Percentiles rank a stretch among this genome's conserved stretches.
Evolutionary conservation across 2,329 filamentous ascomycete species (phyloP).

Genomic region (Talaromyces sp.): DNA sequence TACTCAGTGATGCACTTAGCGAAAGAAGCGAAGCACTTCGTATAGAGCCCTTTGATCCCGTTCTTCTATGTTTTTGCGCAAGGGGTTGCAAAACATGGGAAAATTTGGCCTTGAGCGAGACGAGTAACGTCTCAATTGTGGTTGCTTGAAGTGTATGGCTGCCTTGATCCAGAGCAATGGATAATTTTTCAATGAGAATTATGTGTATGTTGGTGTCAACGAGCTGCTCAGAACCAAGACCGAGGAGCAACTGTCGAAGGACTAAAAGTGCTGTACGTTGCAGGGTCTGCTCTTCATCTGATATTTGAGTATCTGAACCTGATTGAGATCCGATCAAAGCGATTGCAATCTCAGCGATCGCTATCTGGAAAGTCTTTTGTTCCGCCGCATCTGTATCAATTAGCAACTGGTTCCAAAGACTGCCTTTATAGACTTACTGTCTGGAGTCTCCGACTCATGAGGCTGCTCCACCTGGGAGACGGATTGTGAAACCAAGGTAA

Average conservation of each 20-base stretch:
- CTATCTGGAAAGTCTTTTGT: constrained; percentile 32
- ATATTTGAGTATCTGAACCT: constrained; percentile 29
- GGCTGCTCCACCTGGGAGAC: constrained; percentile 49
- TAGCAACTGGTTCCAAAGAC: background rate
- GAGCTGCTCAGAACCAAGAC: constrained; percentile 38
- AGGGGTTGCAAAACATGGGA: constrained; percentile 35
- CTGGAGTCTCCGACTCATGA: constrained; percentile 44
- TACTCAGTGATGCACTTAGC: constrained; percentile 29
- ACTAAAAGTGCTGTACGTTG: constrained; percentile 68
- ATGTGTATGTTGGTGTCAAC: constrained; percentile 60
- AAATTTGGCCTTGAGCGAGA: constrained; percentile 62
- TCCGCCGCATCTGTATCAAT: constrained; percentile 24
- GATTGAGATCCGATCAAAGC: constrained; percentile 28
- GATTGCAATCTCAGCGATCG: constrained; percentile 32
- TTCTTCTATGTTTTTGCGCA: constrained; percentile 35
- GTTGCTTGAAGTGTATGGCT: constrained; percentile 72
- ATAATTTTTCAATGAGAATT: constrained; percentile 65
- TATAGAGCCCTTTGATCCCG: constrained; percentile 38
- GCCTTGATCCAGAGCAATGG: constrained; percentile 55
- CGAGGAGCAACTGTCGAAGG: constrained; percentile 49
- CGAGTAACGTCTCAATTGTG: constrained; percentile 72
- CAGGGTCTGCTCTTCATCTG: constrained; percentile 59
- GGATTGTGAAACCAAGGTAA: constrained; percentile 62
- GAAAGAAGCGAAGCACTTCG: constrained; percentile 44
- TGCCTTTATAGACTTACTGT: constrained; percentile 39